Conservation (phyloP, 2,329 filamentous ascomycete genomes). For the Byssothecium circinans region DNA sequence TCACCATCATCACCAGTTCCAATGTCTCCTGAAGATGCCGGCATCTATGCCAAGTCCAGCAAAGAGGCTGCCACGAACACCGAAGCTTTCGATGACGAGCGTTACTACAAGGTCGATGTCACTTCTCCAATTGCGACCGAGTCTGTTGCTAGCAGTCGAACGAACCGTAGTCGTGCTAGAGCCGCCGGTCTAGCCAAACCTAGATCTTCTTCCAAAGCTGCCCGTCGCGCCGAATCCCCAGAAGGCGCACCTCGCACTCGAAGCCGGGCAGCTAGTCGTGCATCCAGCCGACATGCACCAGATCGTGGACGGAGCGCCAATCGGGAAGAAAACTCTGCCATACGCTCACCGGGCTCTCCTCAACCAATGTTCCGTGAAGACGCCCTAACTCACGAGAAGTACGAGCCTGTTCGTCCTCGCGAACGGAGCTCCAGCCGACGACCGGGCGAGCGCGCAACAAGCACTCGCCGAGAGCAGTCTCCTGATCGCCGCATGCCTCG, state of each 20-base stretch:
- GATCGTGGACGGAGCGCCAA: constrained; percentile 40
- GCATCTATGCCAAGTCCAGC: constrained; percentile 50
- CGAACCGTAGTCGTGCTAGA: constrained; percentile 37
- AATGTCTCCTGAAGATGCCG: constrained; percentile 85
- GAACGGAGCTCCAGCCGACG: constrained; percentile 56
- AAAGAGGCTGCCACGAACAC: constrained; percentile 45
- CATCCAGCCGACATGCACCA: constrained; percentile 39
- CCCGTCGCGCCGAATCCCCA: constrained; percentile 40
- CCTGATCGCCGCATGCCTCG: constrained; percentile 45
- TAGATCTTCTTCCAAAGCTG: constrained; percentile 41
- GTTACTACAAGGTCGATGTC: constrained; percentile 49
- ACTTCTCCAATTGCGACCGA: constrained; percentile 42
- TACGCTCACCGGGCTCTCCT: constrained; percentile 78
- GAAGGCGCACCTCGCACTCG: constrained; percentile 29
- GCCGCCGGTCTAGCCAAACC: constrained; percentile 35
- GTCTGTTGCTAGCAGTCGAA: constrained; percentile 39
- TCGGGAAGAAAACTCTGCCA: constrained; percentile 53
- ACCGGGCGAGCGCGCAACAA: constrained; percentile 48
- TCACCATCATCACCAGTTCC: constrained; percentile 91
- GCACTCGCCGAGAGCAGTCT: constrained; percentile 49
- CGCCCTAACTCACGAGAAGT: constrained; percentile 59
- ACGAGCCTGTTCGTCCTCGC: constrained; percentile 58
- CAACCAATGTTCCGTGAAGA: constrained; percentile 69
- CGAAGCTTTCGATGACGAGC: constrained; percentile 53
- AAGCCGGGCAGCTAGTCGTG: constrained; percentile 36